These are phyloP conservation scores for Calocybe indica DNA, from an alignment of 768 basidiomycete species.

Conservation along the genomic window DNA sequence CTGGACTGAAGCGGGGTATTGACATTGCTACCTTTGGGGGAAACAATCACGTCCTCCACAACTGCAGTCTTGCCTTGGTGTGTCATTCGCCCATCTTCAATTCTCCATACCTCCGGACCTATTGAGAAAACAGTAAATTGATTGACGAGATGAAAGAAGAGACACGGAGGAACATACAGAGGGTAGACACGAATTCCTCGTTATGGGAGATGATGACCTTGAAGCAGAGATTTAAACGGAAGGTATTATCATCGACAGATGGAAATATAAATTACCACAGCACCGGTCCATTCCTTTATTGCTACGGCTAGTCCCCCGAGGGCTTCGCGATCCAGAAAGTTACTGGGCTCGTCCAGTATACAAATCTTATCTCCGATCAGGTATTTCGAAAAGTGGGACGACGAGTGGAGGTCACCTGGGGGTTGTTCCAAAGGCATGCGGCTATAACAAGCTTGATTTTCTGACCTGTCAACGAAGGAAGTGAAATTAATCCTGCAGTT, in stretches of 20 bases:
- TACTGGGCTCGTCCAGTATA: constrained; percentile 86
- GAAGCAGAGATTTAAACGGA: not conserved
- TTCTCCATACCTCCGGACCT: constrained; percentile 94
- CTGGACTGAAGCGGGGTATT: constrained; percentile 72
- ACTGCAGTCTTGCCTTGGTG: constrained; percentile 86
- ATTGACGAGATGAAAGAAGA: constrained; percentile 4
- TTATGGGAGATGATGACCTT: constrained; percentile 97
- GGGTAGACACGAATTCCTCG: constrained; percentile 75
- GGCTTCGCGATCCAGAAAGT: constrained; percentile 96
- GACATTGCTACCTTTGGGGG: constrained; percentile 61
- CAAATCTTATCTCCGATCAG: constrained; percentile 42
- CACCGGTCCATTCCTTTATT: constrained; percentile 92
- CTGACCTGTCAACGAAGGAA: constrained; percentile 49
- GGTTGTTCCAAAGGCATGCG: constrained; percentile 95
- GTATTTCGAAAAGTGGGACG: not conserved
- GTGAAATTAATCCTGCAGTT: not conserved
- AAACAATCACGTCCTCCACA: constrained; percentile 77
- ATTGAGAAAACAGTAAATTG: constrained; percentile 7
- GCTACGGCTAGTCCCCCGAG: constrained; percentile 92
- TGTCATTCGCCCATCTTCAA: constrained; percentile 79
- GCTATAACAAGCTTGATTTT: constrained; percentile 96
- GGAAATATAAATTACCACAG: constrained; percentile 49
- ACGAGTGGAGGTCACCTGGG: constrained; percentile 48
- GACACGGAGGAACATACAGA: constrained; percentile 48
- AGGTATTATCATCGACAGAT: not conserved